These are phyloP conservation scores for Cordyceps pruinosa DNA, from an alignment of 2,329 filamentous ascomycete genomes.

Conservation along the genomic window DNA sequence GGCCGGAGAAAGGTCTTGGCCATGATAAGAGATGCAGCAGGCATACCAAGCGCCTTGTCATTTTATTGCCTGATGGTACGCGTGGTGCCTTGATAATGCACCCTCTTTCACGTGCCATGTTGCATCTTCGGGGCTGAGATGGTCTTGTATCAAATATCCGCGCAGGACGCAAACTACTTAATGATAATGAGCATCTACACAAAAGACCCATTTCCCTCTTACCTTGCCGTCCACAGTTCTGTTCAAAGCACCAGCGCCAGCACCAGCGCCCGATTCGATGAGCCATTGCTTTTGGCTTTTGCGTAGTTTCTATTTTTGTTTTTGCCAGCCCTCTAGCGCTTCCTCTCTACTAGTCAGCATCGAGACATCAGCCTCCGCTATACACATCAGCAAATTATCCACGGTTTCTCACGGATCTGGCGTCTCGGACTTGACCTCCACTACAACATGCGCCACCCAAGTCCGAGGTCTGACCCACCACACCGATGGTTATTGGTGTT, in stretches of 20 bases:
- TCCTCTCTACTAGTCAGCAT: too few species aligned
- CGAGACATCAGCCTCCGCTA: too few species aligned
- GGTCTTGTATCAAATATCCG: neutral
- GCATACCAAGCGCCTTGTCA: neutral
- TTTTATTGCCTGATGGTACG: neutral
- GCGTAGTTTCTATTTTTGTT: neutral
- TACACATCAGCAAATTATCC: neutral
- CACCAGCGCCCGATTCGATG: neutral
- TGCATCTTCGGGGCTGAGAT: neutral
- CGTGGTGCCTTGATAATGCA: neutral
- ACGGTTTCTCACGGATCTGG: neutral
- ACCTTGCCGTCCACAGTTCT: neutral
- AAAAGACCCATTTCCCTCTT: neutral
- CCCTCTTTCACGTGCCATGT: neutral
- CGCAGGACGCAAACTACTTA: slow-evolving; percentile 10
- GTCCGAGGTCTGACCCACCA: neutral
- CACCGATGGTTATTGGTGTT: neutral
- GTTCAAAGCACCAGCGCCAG: neutral
- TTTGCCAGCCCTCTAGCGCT: too few species aligned
- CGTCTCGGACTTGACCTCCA: slow-evolving; percentile 1
- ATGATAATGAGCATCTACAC: slow-evolving; percentile 9
- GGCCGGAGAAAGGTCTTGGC: neutral
- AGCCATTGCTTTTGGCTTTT: neutral
- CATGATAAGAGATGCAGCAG: neutral
- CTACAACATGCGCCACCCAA: neutral